These are phyloP conservation scores for Irpex sp. DNA, from an alignment of 1,284 basidiomycete species.

Conservation along the genomic window DNA sequence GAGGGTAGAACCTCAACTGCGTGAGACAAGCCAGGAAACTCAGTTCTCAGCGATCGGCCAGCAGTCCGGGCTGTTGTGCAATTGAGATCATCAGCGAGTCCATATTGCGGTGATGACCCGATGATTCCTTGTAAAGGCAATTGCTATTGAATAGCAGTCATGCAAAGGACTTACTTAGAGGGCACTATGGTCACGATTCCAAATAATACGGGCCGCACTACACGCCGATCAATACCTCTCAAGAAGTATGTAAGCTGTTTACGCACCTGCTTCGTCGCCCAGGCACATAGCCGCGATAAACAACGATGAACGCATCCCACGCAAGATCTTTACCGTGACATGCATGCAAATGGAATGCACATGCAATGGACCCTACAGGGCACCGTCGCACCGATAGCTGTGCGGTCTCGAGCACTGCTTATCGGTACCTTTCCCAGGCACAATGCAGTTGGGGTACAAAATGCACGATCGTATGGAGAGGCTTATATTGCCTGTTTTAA, in stretches of 20 bases:
- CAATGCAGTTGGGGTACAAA: not conserved
- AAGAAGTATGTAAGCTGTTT: not conserved
- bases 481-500: not conserved
- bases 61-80: not conserved
- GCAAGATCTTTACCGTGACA: not conserved
- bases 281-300: not conserved
- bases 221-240: not conserved
- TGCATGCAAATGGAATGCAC: not conserved
- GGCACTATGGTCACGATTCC: too few relatives aligned
- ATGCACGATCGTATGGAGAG: not conserved
- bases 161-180: too few relatives aligned
- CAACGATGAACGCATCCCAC: not conserved
- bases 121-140: not conserved
- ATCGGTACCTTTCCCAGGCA: not conserved
- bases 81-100: not conserved
- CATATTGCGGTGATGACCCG: not conserved
- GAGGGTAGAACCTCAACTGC: not conserved
- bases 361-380: not conserved
- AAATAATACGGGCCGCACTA: not conserved
- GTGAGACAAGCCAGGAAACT: not conserved
- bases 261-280: not conserved
- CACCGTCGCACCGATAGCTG: not conserved
- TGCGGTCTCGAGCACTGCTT: not conserved
- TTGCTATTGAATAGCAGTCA: not conserved
- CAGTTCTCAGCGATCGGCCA: not conserved